Evolutionary conservation across 371 early-diverging fungal genomes (phyloP), one percentile per base, ranked within the genome.

Genomic region (Dentiscutata heterogama): DNA sequence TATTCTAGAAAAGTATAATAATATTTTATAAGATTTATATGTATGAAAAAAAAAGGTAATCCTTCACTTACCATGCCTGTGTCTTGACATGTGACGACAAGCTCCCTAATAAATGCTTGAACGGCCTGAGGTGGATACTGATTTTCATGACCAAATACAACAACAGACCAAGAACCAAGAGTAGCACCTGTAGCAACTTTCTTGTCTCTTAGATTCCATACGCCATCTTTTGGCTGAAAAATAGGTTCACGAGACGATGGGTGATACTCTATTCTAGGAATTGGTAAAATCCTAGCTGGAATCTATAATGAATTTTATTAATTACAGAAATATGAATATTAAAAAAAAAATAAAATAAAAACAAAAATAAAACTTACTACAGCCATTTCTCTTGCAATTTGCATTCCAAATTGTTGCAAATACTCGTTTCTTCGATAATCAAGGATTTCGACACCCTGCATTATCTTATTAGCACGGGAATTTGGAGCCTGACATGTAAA

Each of bases 161-260:
- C 90, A 25, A 97, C 95, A n/a, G 91, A 89, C 97, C 97, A 97
- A 25, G 94, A 93, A 18, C 92, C 89, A 25, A 97, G 90, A 29
- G 89, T 90, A 14, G 92, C 94, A 42, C 96, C 96, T 31, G 89
- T 88, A 42, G 90, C 91, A 2, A 96, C 91, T 87, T 93, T 94
- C 88, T 96, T 96, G 82, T 94, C 94, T 67, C 93, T 90, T 82
- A 98, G 88, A 86, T 98, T 97, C 99, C 99, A 98, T 10, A 94
- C 92, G 35, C 98, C 98, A 83, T 89, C 90, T 18, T 87, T 84
- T 14, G 99, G 98, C 25, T 87, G 86, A 71, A 96, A 90, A 25
- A 84, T 86, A 51, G 94, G 88, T 16, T 94, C 94, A 53, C 90
- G 86, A 10, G 86, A 86, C 39, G 85, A 64, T 8, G 72, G 85